Conservation (phyloP, 2,329 filamentous ascomycete genomes). For the Escovopsis sp. region DNA sequence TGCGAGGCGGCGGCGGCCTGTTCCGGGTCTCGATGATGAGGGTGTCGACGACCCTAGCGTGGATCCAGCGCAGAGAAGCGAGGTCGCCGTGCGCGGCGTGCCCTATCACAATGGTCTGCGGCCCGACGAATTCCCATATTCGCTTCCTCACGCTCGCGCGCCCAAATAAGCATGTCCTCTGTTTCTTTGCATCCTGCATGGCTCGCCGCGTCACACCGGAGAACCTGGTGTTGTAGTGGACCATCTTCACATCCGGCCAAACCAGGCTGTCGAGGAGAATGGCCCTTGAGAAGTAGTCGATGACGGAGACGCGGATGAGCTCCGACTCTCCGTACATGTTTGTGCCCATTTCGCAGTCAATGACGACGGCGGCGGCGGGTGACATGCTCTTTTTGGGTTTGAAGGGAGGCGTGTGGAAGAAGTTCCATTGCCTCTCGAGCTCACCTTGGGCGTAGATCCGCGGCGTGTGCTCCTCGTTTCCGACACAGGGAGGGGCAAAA, state of each 20-base stretch:
- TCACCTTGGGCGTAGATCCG: conserved; percentile 11
- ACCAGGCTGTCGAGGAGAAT: conserved; percentile 37
- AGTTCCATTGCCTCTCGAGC: conserved; percentile 14
- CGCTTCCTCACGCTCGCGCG: conserved; percentile 24
- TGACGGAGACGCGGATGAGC: conserved; percentile 34
- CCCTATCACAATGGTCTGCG: conserved; percentile 32
- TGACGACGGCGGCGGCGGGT: conserved; percentile 21
- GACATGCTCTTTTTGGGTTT: background rate
- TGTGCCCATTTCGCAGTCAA: conserved; percentile 43
- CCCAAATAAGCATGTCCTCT: conserved; percentile 24
- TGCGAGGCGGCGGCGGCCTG: background rate
- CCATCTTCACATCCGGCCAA: conserved; percentile 28
- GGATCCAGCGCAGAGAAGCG: conserved; percentile 31
- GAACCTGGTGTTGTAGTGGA: conserved; percentile 33
- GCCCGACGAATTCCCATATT: conserved; percentile 29
- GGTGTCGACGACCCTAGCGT: conserved; percentile 30
- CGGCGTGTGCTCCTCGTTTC: conserved; percentile 12
- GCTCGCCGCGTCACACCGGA: conserved; percentile 30
- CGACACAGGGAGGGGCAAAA: conserved; percentile 12
- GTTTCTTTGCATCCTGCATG: conserved; percentile 22
- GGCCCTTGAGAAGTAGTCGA: conserved; percentile 36
- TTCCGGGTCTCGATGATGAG: conserved; percentile 17
- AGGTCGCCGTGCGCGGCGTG: conserved; percentile 31
- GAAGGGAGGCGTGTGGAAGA: conserved; percentile 9
- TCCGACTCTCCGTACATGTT: conserved; percentile 29